A percentile compares a stretch with the other conserved stretches of the same genome.
phyloP scores from a whole-genome alignment of 2,329 filamentous ascomycete genomes.

The Fusarium sp. region DNA sequence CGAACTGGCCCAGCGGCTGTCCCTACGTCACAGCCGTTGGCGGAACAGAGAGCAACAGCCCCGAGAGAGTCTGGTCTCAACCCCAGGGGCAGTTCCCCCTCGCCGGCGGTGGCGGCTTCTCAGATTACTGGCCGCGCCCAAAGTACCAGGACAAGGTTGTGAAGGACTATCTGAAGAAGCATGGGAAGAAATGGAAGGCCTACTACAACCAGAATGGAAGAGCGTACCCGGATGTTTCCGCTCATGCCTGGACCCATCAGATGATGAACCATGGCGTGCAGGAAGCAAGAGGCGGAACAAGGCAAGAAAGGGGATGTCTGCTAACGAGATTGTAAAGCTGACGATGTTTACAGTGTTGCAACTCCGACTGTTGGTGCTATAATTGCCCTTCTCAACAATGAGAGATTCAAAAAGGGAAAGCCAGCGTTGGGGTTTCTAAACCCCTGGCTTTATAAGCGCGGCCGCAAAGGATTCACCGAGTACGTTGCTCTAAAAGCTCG shows the following conservation, averaged over 20 bases:
- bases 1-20: conserved; percentile 53
- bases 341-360: conserved; percentile 56
- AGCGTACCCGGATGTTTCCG: conserved; percentile 69
- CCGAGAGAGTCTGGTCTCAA: conserved; percentile 65
- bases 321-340: fast-evolving
- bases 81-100: conserved; percentile 53
- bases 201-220: conserved; percentile 60
- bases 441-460: conserved; percentile 64
- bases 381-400: conserved; percentile 71
- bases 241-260: conserved; percentile 55
- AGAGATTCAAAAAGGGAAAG: conserved; percentile 63
- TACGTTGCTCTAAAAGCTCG: conserved; percentile 30
- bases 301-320: conserved; percentile 33
- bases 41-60: conserved; percentile 60
- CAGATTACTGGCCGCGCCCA: conserved; percentile 56
- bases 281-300: conserved; percentile 46
- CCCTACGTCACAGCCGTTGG: conserved; percentile 72
- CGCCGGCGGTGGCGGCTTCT: conserved; percentile 60
- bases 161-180: conserved; percentile 54
- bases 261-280: conserved; percentile 46
- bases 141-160: conserved; percentile 57
- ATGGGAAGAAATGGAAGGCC: conserved; percentile 58
- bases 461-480: conserved; percentile 48
- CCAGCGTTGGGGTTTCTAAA: conserved; percentile 67
- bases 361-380: conserved; percentile 70